Percentiles rank a stretch among this genome's conserved stretches.
These are phyloP conservation scores for Acacia concinna DNA, from an alignment of 331 rosid species.

Conservation along the genomic window DNA sequence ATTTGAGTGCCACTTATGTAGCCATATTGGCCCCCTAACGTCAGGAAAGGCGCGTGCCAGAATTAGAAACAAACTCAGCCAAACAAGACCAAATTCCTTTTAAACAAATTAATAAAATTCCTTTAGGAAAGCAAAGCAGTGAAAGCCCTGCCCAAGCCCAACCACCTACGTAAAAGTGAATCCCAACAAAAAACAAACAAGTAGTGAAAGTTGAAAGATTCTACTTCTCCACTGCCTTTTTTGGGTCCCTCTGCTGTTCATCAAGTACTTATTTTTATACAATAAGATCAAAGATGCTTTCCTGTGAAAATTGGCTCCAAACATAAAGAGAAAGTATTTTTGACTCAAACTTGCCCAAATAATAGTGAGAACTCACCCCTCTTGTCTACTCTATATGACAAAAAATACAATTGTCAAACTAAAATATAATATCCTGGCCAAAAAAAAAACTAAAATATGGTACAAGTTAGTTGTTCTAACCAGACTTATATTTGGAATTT, in stretches of 20 bases:
- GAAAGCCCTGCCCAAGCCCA: not conserved
- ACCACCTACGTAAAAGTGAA: not conserved
- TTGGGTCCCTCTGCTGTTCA: not conserved
- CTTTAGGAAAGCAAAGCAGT: not conserved
- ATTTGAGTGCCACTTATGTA: not conserved
- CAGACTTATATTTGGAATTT: not conserved
- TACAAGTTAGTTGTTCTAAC: no score
- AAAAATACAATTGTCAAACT: no score
- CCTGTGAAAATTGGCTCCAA: not conserved
- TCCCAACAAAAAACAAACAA: not conserved
- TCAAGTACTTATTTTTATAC: not conserved
- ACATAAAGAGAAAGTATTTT: no score
- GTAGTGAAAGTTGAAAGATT: not conserved
- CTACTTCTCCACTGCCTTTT: not conserved
- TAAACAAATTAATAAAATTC: no score
- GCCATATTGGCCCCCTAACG: not conserved
- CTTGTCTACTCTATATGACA: not conserved
- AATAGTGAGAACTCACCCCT: no score
- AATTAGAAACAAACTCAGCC: not conserved
- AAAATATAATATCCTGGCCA: no score
- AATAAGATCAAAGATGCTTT: not conserved
- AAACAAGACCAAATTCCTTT: not conserved
- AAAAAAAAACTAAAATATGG: no score
- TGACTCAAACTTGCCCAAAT: not conserved
- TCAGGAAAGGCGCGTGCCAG: not conserved